Percentiles rank a stretch among this genome's conserved stretches.
Evolutionary conservation across 805 yeast species (phyloP).

Genomic region (Clavispora asparagi): DNA sequence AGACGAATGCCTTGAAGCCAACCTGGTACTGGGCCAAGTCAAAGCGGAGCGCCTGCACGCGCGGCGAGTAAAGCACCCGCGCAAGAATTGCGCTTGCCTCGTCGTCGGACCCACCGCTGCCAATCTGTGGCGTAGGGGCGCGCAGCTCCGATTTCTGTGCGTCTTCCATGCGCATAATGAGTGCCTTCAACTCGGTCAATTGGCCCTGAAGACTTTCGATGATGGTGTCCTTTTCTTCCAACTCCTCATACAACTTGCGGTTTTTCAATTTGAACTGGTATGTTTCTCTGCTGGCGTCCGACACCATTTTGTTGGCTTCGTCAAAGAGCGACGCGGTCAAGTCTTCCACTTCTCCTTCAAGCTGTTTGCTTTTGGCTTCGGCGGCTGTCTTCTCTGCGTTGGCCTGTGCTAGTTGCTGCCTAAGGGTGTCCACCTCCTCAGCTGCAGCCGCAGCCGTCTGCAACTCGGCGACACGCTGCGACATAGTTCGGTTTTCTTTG

Average conservation of each 20-base stretch:
- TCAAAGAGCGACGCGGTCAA: slow-evolving; percentile 70
- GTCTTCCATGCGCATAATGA: slow-evolving; percentile 52
- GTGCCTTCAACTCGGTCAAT: slow-evolving; percentile 56
- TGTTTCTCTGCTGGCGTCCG: slow-evolving; percentile 66
- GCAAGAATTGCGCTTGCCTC: slow-evolving; percentile 1
- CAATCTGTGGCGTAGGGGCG: slow-evolving; percentile 11
- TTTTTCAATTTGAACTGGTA: slow-evolving; percentile 57
- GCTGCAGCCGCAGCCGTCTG: not conserved
- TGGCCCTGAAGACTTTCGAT: slow-evolving; percentile 64
- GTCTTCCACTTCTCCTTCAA: slow-evolving; percentile 76
- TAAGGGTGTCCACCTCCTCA: not conserved
- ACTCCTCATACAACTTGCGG: slow-evolving; percentile 43
- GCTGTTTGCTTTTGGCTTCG: slow-evolving; percentile 52
- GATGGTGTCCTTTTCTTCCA: slow-evolving; percentile 65
- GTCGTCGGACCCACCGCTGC: not conserved
- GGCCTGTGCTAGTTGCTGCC: slow-evolving; percentile 14
- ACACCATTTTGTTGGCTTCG: slow-evolving; percentile 83
- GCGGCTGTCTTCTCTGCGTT: slow-evolving; percentile 40
- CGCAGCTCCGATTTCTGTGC: slow-evolving; percentile 18
- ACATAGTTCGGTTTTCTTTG: slow-evolving; percentile 21
- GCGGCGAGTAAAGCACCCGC: slow-evolving; percentile 26
- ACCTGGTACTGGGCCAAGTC: slow-evolving; percentile 39
- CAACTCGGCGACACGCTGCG: not conserved
- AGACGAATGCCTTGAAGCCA: slow-evolving; percentile 41
- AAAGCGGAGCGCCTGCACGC: slow-evolving; percentile 34